Conservation (phyloP, 345 rosid species). For the Eutrema heterophyllum region DNA sequence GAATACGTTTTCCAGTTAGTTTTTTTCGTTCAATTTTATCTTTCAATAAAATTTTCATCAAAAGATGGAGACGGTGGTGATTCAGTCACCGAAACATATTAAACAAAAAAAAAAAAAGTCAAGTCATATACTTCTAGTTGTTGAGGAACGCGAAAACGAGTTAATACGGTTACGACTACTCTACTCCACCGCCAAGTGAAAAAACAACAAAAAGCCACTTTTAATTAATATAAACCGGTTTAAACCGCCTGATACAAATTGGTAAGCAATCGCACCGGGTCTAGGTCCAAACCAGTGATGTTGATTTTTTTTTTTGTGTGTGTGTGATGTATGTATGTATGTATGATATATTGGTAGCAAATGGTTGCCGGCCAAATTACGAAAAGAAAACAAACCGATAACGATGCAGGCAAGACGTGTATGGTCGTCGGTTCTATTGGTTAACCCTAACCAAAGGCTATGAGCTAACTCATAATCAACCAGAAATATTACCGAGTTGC, state of each 20-base stretch:
- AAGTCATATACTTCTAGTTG: too few relatives aligned
- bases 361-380: background rate
- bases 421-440: background rate
- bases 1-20: background rate
- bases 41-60: background rate
- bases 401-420: background rate
- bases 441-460: background rate
- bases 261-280: background rate
- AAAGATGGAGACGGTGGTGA: background rate
- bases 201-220: conserved; percentile 12
- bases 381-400: background rate
- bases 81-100: background rate
- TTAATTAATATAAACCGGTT: background rate
- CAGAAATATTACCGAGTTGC: background rate
- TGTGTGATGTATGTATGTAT: too few relatives aligned
- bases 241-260: background rate
- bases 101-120: background rate
- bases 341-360: background rate
- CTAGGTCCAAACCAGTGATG: background rate
- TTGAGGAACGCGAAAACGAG: conserved; percentile 14
- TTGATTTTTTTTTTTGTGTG: too few relatives aligned
- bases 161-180: conserved; percentile 13
- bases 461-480: background rate
- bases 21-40: too few relatives aligned
- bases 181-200: too few relatives aligned